A percentile compares a stretch with the other conserved stretches of the same genome.
Conservation (phyloP, 805 yeast genomes). For the Cyberlindnera suaveolens region DNA sequence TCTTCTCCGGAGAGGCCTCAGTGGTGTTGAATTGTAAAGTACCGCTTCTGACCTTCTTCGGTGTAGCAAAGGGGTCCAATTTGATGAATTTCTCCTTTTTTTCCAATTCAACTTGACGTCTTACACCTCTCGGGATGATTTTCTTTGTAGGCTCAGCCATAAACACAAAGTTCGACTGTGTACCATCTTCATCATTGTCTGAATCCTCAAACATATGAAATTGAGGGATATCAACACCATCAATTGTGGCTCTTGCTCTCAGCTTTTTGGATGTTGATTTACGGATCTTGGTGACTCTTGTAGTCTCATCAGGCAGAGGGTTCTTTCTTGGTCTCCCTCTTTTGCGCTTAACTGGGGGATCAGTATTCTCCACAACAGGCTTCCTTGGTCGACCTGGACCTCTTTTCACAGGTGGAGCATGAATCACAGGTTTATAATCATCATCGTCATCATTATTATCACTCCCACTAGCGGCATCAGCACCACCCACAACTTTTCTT, state of each 20-base stretch:
- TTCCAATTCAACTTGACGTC: not conserved
- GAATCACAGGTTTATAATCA: too few relatives aligned
- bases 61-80: slow-evolving; percentile 24
- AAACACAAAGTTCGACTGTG: not conserved
- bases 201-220: not conserved
- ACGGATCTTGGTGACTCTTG: not conserved
- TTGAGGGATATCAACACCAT: not conserved
- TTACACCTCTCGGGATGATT: not conserved
- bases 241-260: not conserved
- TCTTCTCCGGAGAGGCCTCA: slow-evolving; percentile 25
- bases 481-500: too few relatives aligned
- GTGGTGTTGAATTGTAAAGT: slow-evolving; percentile 14
- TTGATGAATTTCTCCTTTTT: slow-evolving; percentile 4
- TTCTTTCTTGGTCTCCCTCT: slow-evolving; percentile 3
- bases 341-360: not conserved
- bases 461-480: too few relatives aligned
- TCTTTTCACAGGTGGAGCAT: not conserved
- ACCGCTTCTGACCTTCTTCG: slow-evolving; percentile 25
- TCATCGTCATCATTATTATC: too few relatives aligned
- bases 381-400: slow-evolving; percentile 2
- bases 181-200: not conserved
- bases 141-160: not conserved
- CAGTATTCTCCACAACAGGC: not conserved
- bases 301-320: not conserved
- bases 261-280: not conserved